Evolutionary conservation across 345 rosid genomes (phyloP).

Genomic region (Rhodamnia rubescens): DNA sequence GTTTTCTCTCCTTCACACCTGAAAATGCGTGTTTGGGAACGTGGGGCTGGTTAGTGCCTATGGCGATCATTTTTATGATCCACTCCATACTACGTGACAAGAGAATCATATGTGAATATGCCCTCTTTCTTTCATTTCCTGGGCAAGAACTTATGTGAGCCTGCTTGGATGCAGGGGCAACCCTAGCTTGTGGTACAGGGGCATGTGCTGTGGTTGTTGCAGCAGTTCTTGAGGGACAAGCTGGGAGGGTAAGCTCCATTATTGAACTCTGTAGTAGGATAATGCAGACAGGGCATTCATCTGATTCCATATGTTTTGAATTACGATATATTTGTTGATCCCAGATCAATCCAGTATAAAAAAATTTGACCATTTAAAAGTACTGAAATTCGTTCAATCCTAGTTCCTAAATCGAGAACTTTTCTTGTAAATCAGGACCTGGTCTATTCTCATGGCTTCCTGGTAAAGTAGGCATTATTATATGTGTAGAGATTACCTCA

Average conservation of each 20-base stretch:
- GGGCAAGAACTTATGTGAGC: not conserved
- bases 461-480: no score
- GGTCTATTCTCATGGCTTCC: no score
- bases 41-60: conserved; percentile 69
- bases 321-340: not conserved
- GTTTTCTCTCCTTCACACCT: conserved; percentile 67
- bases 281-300: not conserved
- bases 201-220: conserved; percentile 99
- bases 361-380: not conserved
- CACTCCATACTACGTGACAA: not conserved
- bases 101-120: not conserved
- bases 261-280: not conserved
- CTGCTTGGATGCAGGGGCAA: conserved; percentile 48
- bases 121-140: not conserved
- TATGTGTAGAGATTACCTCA: no score
- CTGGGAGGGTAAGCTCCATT: conserved; percentile 59
- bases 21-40: conserved; percentile 99
- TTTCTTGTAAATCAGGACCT: not conserved
- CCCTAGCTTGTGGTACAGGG: conserved; percentile 97
- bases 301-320: not conserved
- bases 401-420: not conserved
- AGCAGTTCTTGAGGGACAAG: conserved; percentile 86
- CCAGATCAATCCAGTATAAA: not conserved
- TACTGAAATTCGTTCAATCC: not conserved
- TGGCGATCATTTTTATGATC: not conserved